Evolutionary conservation across 2,329 filamentous ascomycete species (phyloP).

Genomic region (Cucurbitaria berberidis): DNA sequence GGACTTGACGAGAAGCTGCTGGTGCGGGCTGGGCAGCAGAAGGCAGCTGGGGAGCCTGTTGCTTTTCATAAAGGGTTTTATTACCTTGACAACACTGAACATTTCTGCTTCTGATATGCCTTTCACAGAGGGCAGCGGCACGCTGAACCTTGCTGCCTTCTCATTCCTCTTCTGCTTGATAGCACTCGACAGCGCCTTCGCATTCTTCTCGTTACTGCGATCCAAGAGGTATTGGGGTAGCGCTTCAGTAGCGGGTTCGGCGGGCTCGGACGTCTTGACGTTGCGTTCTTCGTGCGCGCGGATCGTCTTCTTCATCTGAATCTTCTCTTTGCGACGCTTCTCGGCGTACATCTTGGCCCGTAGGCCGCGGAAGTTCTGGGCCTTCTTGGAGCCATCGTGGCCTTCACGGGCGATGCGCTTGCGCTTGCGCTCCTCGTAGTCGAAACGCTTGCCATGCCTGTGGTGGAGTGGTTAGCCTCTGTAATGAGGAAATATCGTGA

Average conservation of each 20-base stretch:
- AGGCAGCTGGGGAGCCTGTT: no score
- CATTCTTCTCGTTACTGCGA: constrained; percentile 70
- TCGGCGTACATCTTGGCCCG: constrained; percentile 92
- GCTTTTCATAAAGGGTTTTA: no score
- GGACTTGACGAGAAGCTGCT: no score
- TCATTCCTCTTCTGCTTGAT: constrained; percentile 93
- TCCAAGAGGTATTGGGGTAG: constrained; percentile 94
- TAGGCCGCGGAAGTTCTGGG: constrained; percentile 90
- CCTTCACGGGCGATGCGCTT: constrained; percentile 88
- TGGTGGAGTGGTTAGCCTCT: constrained; percentile 26
- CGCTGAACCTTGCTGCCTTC: constrained; percentile 91
- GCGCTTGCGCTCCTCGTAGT: constrained; percentile 86
- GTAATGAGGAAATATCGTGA: not conserved
- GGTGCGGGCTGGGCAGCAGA: no score
- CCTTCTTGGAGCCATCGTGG: constrained; percentile 86
- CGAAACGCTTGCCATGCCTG: constrained; percentile 59
- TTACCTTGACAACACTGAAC: constrained; percentile 96
- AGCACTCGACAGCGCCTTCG: constrained; percentile 77
- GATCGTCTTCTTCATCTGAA: constrained; percentile 61
- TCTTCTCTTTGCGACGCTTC: constrained; percentile 92
- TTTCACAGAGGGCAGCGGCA: constrained; percentile 91
- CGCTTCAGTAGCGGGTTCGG: constrained; percentile 79
- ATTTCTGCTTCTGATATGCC: constrained; percentile 93
- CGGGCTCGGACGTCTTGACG: constrained; percentile 80
- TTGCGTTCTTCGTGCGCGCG: constrained; percentile 95